Conservation (phyloP, 2,329 filamentous ascomycete genomes). For the Cytospora schulzeri region DNA sequence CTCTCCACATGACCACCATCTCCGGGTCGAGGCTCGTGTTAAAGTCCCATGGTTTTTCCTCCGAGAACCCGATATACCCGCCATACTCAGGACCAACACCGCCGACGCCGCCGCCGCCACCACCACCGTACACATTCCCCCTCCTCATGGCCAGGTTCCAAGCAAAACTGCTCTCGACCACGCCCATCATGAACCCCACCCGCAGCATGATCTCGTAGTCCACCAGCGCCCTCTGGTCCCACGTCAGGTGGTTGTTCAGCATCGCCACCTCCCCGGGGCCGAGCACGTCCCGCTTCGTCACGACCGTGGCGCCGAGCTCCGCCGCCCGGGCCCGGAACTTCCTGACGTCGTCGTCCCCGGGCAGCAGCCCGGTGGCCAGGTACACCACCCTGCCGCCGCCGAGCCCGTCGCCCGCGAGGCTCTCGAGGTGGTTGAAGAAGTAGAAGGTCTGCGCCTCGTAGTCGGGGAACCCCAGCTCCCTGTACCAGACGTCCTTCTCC, state of each 20-base stretch:
- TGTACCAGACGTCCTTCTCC: conserved; percentile 34
- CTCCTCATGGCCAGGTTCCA: conserved; percentile 51
- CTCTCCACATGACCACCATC: conserved; percentile 36
- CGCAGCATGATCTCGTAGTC: conserved; percentile 53
- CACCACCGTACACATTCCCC: conserved; percentile 32
- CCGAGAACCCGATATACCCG: conserved; percentile 2
- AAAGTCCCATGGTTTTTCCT: conserved; percentile 2
- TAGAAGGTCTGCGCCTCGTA: conserved; percentile 39
- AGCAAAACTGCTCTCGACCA: conserved; percentile 48
- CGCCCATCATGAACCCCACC: conserved; percentile 46
- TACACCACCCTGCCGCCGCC: conserved; percentile 42
- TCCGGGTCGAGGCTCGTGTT: conserved; percentile 22
- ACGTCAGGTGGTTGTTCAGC: conserved; percentile 41
- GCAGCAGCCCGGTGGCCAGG: conserved; percentile 43
- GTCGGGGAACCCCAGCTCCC: conserved; percentile 31
- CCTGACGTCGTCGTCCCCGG: conserved; percentile 38
- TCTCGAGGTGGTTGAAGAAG: conserved; percentile 35
- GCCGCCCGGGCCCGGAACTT: conserved; percentile 41
- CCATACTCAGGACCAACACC: conserved; percentile 6
- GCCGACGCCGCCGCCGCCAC: conserved; percentile 5
- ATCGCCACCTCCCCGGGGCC: conserved; percentile 37
- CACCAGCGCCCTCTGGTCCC: conserved; percentile 53
- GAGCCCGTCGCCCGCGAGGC: conserved; percentile 27
- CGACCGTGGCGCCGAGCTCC: conserved; percentile 42
- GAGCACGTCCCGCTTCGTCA: conserved; percentile 47